Conservation (phyloP, 1,284 basidiomycete genomes). For the Cryptococcus sp. region DNA sequence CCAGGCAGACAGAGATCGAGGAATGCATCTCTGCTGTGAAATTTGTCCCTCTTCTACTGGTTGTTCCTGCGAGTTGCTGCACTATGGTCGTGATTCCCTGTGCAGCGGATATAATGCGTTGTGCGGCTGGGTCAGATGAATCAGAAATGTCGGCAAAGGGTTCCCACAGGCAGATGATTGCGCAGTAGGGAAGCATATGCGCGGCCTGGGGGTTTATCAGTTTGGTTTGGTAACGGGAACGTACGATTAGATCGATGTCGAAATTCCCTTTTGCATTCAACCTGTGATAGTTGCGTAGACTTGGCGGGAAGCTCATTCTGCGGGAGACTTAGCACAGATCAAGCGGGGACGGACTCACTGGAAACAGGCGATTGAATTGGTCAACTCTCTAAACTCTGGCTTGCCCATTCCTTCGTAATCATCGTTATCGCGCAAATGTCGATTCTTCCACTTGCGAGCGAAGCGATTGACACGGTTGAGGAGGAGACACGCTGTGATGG, state of each 20-base stretch:
- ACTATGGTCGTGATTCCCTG: conserved; percentile 43
- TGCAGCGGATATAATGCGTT: conserved; percentile 40
- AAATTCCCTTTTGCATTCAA: conserved; percentile 27
- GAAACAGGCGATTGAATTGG: conserved; percentile 46
- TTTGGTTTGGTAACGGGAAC: conserved; percentile 2
- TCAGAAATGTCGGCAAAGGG: conserved; percentile 49
- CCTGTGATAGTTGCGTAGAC: conserved; percentile 29
- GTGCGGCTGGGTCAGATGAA: conserved; percentile 38
- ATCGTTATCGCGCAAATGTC: conserved; percentile 43
- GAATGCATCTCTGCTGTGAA: conserved; percentile 44
- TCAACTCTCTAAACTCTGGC: conserved; percentile 50
- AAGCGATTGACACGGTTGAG: conserved; percentile 44
- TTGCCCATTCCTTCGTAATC: conserved; percentile 47
- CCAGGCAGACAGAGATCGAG: conserved; percentile 42
- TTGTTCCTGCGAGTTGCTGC: conserved; percentile 36
- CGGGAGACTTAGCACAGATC: conserved; percentile 5
- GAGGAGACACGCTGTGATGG: conserved; percentile 30
- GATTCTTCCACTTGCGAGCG: conserved; percentile 48
- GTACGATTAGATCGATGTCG: conserved; percentile 44
- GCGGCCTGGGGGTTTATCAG: conserved; percentile 27
- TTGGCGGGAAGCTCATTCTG: conserved; percentile 46
- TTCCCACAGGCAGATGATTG: conserved; percentile 50
- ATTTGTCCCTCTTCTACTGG: conserved; percentile 24
- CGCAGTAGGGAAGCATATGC: conserved; percentile 45
- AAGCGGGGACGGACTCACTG: conserved; percentile 27